Percentiles rank a stretch among this genome's conserved stretches.
phyloP scores from a whole-genome alignment of 2,329 filamentous ascomycete genomes.

The Botryotinia convoluta region DNA sequence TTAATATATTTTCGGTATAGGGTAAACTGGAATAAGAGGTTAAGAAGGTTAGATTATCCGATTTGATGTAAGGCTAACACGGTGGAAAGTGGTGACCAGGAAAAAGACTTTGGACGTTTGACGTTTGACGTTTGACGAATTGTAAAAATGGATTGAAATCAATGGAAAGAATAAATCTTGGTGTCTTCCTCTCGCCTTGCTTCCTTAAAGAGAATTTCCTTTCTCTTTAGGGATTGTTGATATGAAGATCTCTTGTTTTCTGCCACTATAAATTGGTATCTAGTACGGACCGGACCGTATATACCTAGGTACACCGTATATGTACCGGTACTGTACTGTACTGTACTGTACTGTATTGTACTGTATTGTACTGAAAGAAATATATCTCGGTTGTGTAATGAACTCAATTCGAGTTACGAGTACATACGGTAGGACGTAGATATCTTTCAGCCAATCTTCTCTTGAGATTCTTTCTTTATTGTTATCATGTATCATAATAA shows the following conservation, averaged over 20 bases:
- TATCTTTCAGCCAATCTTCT: not conserved
- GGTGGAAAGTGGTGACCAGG: not conserved
- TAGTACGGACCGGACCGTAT: not conserved
- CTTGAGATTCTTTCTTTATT: not conserved
- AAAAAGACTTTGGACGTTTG: not conserved
- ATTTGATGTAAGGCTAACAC: constrained; percentile 31
- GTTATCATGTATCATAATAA: not conserved
- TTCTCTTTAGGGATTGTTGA: not conserved
- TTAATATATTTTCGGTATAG: constrained; percentile 12
- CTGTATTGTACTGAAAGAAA: not conserved
- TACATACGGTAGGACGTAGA: not conserved
- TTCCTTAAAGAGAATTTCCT: not conserved
- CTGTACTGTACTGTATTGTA: too few relatives aligned
- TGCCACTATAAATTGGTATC: not conserved
- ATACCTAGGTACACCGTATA: too few relatives aligned
- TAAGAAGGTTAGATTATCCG: constrained; percentile 4
- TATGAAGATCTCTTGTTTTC: not conserved
- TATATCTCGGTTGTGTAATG: not conserved
- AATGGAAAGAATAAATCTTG: not conserved
- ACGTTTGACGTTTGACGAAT: not conserved
- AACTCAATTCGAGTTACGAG: not conserved
- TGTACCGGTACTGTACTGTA: not conserved
- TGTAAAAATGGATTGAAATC: not conserved
- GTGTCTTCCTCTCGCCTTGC: not conserved
- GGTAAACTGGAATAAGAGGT: not conserved